A percentile compares a stretch with the other conserved stretches of the same genome.
These are phyloP conservation scores for Micromonas commoda DNA, from an alignment of 139 green algal genomes.

Conservation along the genomic window DNA sequence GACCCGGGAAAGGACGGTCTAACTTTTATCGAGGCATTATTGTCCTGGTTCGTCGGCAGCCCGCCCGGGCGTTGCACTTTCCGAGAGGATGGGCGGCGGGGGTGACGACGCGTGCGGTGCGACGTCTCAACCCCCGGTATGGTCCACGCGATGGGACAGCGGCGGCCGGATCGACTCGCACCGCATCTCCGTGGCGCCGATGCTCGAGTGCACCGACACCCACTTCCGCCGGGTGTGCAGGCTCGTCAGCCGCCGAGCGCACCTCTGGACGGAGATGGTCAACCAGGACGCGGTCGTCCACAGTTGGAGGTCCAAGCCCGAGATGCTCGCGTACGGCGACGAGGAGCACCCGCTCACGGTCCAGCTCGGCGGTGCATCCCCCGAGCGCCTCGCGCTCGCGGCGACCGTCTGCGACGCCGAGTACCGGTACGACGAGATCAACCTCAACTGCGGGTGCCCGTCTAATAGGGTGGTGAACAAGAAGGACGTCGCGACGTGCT, in stretches of 20 bases:
- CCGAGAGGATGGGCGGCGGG: no score
- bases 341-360: constrained; percentile 39
- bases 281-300: background rate
- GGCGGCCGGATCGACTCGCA: background rate
- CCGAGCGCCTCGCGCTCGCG: constrained; percentile 35
- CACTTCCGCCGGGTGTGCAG: constrained; percentile 41
- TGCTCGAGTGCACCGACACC: constrained; percentile 46
- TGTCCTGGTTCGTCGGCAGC: no score
- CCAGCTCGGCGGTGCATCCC: constrained; percentile 47
- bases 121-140: no score
- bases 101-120: no score
- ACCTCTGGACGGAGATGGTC: constrained; percentile 56
- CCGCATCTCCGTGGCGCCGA: constrained; percentile 38
- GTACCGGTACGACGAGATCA: constrained; percentile 52
- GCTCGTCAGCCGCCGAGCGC: constrained; percentile 35
- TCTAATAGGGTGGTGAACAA: constrained; percentile 7
- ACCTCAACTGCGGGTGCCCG: constrained; percentile 44
- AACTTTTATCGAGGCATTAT: no score
- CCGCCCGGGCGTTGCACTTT: no score
- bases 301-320: background rate
- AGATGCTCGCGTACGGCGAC: background rate
- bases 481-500: constrained; percentile 3
- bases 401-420: constrained; percentile 7
- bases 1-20: no score
- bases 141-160: no score